Conservation (phyloP, 768 basidiomycete species). For the Coprinopsis cinerea region DNA sequence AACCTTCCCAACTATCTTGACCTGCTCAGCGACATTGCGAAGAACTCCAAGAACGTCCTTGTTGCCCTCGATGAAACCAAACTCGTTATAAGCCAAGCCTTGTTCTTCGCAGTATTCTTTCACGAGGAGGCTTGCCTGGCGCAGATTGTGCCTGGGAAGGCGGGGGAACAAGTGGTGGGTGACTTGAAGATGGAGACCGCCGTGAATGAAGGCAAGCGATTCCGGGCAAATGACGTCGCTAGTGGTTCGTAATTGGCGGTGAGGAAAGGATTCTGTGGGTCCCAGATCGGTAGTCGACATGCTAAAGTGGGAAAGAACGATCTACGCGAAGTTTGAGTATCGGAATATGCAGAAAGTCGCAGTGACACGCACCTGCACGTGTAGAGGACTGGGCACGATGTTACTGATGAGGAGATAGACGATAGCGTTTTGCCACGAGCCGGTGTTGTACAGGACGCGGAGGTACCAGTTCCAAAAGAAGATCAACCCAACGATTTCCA, state of each 20-base stretch:
- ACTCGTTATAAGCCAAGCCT: conserved; percentile 83
- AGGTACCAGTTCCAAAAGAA: conserved; percentile 91
- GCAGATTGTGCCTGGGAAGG: conserved; percentile 88
- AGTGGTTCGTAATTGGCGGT: conserved; percentile 95
- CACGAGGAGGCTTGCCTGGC: conserved; percentile 74
- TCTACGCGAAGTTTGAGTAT: conserved; percentile 34
- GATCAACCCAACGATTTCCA: conserved; percentile 69
- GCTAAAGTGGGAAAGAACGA: conserved; percentile 96
- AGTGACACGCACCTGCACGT: conserved; percentile 72
- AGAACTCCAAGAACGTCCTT: conserved; percentile 78
- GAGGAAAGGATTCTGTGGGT: conserved; percentile 84
- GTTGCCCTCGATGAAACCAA: conserved; percentile 86
- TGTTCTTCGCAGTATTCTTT: conserved; percentile 86
- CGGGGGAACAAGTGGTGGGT: conserved; percentile 97
- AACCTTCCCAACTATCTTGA: conserved; percentile 74
- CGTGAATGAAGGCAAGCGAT: conserved; percentile 84
- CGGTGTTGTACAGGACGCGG: conserved; percentile 61
- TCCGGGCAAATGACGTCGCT: conserved; percentile 89
- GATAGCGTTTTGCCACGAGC: conserved; percentile 63
- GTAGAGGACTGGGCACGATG: conserved; percentile 81
- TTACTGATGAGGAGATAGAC: conserved; percentile 82
- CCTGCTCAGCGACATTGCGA: conserved; percentile 81
- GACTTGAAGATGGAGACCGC: conserved; percentile 96
- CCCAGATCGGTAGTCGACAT: conserved; percentile 92
- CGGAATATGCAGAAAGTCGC: background rate